These are phyloP conservation scores for Cnidoscolus chayamansa DNA, from an alignment of 441 rosid species.

Conservation along the genomic window DNA sequence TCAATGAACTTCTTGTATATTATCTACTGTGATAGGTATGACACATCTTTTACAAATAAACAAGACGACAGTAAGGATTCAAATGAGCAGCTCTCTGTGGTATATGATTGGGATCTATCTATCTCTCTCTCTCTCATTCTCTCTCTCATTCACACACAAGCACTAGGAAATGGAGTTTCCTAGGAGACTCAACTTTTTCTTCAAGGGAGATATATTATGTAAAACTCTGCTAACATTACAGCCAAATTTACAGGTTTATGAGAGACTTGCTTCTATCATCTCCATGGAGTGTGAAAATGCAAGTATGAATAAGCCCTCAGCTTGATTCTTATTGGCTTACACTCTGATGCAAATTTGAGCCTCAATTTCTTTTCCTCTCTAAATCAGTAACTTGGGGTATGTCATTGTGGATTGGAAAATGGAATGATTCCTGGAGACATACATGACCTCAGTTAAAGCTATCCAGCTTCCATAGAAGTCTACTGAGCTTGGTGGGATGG, in stretches of 20 bases:
- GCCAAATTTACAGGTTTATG: conserved; percentile 50
- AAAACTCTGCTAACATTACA: not conserved
- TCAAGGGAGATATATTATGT: not conserved
- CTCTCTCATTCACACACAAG: not conserved
- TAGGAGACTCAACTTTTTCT: not conserved
- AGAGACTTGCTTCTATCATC: conserved; percentile 72
- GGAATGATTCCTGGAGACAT: not conserved
- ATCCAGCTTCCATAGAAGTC: not conserved
- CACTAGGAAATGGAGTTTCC: not conserved
- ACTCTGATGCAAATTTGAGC: not conserved
- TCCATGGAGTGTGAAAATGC: conserved; percentile 77
- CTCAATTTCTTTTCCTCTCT: not conserved
- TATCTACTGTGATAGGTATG: conserved; percentile 48
- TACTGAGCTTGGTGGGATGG: not conserved
- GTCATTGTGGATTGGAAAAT: not conserved
- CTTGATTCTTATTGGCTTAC: conserved; percentile 20
- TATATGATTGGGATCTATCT: conserved; percentile 23
- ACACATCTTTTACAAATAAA: conserved; percentile 36
- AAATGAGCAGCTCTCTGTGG: conserved; percentile 59
- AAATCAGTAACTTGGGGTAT: not conserved
- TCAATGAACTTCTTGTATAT: conserved; percentile 5
- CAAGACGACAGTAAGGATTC: conserved; percentile 32
- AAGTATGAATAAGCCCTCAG: conserved; percentile 38
- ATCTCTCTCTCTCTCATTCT: not conserved
- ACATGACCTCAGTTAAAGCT: not conserved